Evolutionary conservation across 73 alveolate species (phyloP), one percentile per base, ranked within the genome.

Genomic region (Paramecium octaurelia): DNA sequence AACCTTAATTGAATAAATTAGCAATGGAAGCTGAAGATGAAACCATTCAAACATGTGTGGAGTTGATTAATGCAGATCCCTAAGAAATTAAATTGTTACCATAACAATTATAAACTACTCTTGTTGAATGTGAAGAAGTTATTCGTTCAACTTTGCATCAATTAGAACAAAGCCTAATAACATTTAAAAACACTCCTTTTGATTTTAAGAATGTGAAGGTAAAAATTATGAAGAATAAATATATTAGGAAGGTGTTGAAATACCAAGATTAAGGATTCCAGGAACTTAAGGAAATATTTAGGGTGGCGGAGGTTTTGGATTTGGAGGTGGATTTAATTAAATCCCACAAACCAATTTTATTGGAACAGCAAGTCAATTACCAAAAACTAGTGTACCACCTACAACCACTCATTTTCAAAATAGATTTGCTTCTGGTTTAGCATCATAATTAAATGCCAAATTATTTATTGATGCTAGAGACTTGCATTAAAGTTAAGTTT

Each of bases 1-100:
- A 34, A 36, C 24, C 14, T 40, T 40, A 8, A 54, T 16, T 11
- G 2, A 36, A n/a, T 75, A 54, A 0, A 18, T 36, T 38, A 75
- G 76, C 91, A 23, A 80, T 80, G 91, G 91, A 80, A 48, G 91
- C 91, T 11, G 91, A 80, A 23, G 91, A 80, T 43, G 91, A 80
- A 80, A 80, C 91, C 3, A 80, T 80, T 48, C 16, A 80, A 23
- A 80, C 91, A 10, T 80, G 91, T 80, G 91, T 80, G 21, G 91
- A 80, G 29, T 23, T 80, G 34, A 80, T 80, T 2, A 80, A 80
- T 46, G 91, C 91, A 11, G 91, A 80, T 80, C 76, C 91, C 0
- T 27, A 80, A 48, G 91, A 80, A 80, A 80, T 80, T 48, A 80
- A 80, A 80, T 46, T 80, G 18, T 27, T 80, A 44, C 91, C 91